A percentile compares a stretch with the other conserved stretches of the same genome.
phyloP scores from a whole-genome alignment of 352 stramenopile genomes.

The Pythium sukuiense region DNA sequence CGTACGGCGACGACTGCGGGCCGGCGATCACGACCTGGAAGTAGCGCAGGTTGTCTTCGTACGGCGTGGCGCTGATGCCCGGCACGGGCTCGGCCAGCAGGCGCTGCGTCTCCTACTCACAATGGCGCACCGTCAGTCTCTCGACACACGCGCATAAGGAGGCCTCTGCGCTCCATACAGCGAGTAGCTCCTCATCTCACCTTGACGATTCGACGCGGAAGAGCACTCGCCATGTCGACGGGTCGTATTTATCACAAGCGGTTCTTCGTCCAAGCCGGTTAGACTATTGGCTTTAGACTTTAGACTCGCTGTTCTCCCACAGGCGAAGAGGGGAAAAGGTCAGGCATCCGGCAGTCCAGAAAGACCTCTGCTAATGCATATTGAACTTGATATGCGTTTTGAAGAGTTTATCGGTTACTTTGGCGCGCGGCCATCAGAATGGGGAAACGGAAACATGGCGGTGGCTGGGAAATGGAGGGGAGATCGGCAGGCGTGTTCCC shows the following conservation, averaged over 20 bases:
- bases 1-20: constrained; percentile 95
- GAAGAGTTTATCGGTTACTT: background rate
- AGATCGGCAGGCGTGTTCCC: too few relatives aligned
- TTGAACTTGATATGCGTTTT: constrained; percentile 11
- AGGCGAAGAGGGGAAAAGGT: constrained; percentile 2
- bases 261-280: background rate
- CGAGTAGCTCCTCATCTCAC: constrained; percentile 21
- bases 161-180: background rate
- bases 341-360: too few relatives aligned
- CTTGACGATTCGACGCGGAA: constrained; percentile 79
- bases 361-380: constrained; percentile 10
- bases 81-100: constrained; percentile 94
- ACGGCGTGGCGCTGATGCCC: constrained; percentile 96
- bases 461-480: background rate
- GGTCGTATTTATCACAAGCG: background rate
- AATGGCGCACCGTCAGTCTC: background rate
- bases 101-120: constrained; percentile 91
- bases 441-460: background rate
- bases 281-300: constrained; percentile 10
- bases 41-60: constrained; percentile 98
- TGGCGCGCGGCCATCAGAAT: background rate
- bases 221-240: constrained; percentile 49
- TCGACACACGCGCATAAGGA: background rate
- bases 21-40: constrained; percentile 98
- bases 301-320: background rate